Conservation (phyloP, 805 yeast species). For the Saturnispora mendoncae region DNA sequence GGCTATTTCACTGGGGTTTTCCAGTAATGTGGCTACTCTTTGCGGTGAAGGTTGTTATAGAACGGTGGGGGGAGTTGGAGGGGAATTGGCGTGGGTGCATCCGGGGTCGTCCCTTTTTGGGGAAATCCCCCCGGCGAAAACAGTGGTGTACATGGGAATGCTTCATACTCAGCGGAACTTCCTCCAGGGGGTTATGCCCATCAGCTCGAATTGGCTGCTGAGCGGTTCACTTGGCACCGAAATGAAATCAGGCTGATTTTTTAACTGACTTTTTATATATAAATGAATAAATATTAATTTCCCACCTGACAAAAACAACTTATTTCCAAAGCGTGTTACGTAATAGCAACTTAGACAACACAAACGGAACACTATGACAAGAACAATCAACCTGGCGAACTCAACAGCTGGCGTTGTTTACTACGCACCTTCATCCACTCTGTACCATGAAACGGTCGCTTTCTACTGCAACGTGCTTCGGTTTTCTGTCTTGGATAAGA, state of each 20-base stretch:
- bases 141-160: conserved; percentile 72
- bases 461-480: conserved; percentile 49
- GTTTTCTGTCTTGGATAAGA: conserved; percentile 16
- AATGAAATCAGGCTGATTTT: no score
- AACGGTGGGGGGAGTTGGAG: conserved; percentile 54
- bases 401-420: conserved; percentile 47
- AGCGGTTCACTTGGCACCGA: no score
- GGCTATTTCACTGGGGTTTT: conserved; percentile 59
- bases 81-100: conserved; percentile 70
- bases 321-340: no score
- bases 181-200: conserved; percentile 71
- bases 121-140: conserved; percentile 62
- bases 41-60: conserved; percentile 66
- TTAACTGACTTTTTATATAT: no score
- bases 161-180: conserved; percentile 81
- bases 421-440: conserved; percentile 40
- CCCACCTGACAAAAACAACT: no score
- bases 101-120: conserved; percentile 72
- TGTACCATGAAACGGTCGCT: conserved; percentile 37
- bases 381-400: conserved; percentile 33
- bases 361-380: no score
- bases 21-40: conserved; percentile 55
- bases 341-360: no score
- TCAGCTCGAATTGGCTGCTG: no score
- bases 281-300: no score